A percentile compares a stretch with the other conserved stretches of the same genome.
Evolutionary conservation across 352 stramenopile genomes (phyloP).

Genomic region (Globisporangium mamillatum): DNA sequence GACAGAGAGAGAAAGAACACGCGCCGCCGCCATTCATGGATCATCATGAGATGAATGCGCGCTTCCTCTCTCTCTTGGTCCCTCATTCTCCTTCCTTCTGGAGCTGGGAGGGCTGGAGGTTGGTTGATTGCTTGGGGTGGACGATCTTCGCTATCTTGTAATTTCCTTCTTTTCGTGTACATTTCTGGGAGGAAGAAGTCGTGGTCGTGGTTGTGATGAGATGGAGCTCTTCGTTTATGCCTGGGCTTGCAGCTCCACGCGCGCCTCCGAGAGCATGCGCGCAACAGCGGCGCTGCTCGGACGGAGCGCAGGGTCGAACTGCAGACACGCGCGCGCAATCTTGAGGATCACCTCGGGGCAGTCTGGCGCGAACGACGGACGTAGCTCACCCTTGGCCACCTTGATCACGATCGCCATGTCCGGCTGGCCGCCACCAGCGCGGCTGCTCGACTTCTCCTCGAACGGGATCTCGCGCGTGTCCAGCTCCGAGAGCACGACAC

Average conservation of each 20-base stretch:
- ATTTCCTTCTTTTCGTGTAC: conserved; percentile 10
- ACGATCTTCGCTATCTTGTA: conserved; percentile 8
- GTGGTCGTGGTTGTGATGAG: neutral
- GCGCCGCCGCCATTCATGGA: neutral
- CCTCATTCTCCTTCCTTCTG: neutral
- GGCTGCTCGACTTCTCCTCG: conserved; percentile 79
- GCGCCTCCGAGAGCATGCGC: conserved; percentile 78
- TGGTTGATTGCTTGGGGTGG: neutral
- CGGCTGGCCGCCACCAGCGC: conserved; percentile 41
- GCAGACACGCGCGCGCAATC: conserved; percentile 80
- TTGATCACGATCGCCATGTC: conserved; percentile 84
- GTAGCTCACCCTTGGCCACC: conserved; percentile 78
- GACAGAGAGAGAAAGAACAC: neutral
- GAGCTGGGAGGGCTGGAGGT: neutral
- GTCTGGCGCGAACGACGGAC: conserved; percentile 64
- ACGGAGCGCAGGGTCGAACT: conserved; percentile 81
- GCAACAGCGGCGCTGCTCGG: conserved; percentile 65
- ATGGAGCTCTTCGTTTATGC: neutral
- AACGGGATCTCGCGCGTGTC: conserved; percentile 88
- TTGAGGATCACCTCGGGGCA: conserved; percentile 42
- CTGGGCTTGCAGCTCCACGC: conserved; percentile 46
- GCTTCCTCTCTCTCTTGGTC: neutral
- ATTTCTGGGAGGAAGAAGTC: conserved; percentile 7
- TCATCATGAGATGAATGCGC: neutral
- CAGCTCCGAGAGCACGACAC: conserved; percentile 82